These are phyloP conservation scores for Blastocystis sp. DNA, from an alignment of 352 stramenopile genomes.

Conservation along the genomic window DNA sequence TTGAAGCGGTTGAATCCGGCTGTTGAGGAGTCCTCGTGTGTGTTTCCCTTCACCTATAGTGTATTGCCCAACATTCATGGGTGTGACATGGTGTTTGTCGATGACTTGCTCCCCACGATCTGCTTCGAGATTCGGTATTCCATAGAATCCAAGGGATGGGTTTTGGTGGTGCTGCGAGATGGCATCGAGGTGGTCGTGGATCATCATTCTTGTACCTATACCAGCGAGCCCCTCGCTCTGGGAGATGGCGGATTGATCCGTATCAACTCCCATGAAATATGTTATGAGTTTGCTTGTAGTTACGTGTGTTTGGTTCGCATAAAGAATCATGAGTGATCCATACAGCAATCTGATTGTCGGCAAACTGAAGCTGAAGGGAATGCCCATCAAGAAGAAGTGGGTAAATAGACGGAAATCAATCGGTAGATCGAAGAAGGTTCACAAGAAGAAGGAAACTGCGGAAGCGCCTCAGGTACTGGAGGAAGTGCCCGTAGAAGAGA, in stretches of 20 bases:
- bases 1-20: constrained; percentile 7
- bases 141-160: not conserved
- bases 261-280: not conserved
- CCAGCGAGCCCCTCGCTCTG: not conserved
- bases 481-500: constrained; percentile 12
- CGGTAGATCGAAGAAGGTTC: constrained; percentile 25
- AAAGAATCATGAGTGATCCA: constrained; percentile 44
- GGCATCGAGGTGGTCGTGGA: not conserved
- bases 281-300: not conserved
- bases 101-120: not conserved
- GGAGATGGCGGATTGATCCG: not conserved
- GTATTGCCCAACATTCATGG: not conserved
- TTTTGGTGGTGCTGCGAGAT: not conserved
- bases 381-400: constrained; percentile 43
- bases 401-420: not conserved
- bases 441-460: constrained; percentile 43
- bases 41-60: not conserved
- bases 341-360: constrained; percentile 29
- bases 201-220: not conserved
- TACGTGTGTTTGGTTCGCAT: constrained; percentile 48
- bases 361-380: constrained; percentile 36
- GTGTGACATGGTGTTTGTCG: not conserved
- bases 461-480: not conserved
- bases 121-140: not conserved
- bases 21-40: not conserved